Conservation (phyloP, 345 rosid species). For the Salix purpurea region DNA sequence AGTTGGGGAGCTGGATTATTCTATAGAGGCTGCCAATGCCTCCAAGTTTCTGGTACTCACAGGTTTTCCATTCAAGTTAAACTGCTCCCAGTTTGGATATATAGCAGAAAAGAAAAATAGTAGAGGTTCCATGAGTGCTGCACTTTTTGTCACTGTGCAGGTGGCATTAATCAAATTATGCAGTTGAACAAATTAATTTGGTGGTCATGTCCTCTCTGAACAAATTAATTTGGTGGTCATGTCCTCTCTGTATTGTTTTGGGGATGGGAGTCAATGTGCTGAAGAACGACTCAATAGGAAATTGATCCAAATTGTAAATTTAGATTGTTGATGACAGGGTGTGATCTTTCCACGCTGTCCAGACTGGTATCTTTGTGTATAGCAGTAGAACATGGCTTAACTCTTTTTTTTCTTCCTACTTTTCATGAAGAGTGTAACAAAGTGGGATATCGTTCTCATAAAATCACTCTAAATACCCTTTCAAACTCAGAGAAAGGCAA, state of each 20-base stretch:
- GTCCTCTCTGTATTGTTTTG: not conserved
- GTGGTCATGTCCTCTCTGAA: not conserved
- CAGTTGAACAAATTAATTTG: not conserved
- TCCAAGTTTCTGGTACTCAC: conserved; percentile 64
- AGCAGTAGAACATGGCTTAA: not conserved
- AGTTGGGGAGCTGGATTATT: conserved; percentile 87
- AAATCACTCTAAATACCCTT: no score
- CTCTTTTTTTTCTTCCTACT: not conserved
- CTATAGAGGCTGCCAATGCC: conserved; percentile 85
- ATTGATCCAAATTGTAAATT: not conserved
- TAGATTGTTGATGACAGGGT: not conserved
- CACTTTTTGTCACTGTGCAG: not conserved
- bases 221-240: not conserved
- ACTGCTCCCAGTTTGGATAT: not conserved
- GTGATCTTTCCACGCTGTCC: not conserved
- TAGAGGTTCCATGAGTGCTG: not conserved
- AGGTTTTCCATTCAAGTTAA: not conserved
- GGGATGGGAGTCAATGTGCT: not conserved
- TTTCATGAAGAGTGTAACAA: no score
- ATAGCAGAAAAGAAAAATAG: not conserved
- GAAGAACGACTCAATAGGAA: not conserved
- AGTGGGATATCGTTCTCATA: not conserved
- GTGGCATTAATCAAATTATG: not conserved
- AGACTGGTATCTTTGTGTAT: not conserved
- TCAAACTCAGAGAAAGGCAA: no score